Evolutionary conservation across 78 protist genomes (phyloP), one percentile per base, ranked within the genome.

Genomic region (slime mould (Dictyostelium discoideum)): DNA sequence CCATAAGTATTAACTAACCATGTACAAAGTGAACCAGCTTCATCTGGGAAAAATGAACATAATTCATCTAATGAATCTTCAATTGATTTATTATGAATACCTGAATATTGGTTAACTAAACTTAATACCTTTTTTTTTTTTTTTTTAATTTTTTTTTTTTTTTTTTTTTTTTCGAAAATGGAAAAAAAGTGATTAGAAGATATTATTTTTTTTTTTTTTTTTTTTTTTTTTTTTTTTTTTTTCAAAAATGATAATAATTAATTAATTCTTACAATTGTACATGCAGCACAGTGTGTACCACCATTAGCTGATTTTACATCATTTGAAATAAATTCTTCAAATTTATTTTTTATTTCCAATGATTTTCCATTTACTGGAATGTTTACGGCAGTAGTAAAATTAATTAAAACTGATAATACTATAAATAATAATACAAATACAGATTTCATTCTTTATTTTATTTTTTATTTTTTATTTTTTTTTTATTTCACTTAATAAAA

Each of bases 51-150:
- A 60, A 86, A 92, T 44, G 85, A 16, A 65, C 96, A 92, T 32
- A 92, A 63, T 29, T 85, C 92, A 77, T 83, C 89, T 50, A 92
- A 82, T 42, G 87, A 44, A 29, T n/a, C 39, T 46, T 92, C 77
- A 80, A 92, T 46, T 40, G 96, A 79, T 84, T 92, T 57, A 42
- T 92, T 77, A 54, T 92, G 96, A 65, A 92, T 81, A 40, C 44
- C 24, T 80, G 93, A 86, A 63, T 79, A 92, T 92, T 92, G 96
- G 32, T 72, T 63, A 50, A 92, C 93, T 11, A 92, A 26, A n/a
- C 89, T 73, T 42, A 85, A 48, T 22, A 44, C 7, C 94, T 79
- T 65, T 22, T 9, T 65, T 65, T 65, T 65, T 20, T 65, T 72
- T 29, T 11, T 72, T 67, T 67, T n/a, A n/a, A n/a, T n/a, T n/a